A percentile compares a stretch with the other conserved stretches of the same genome.
These are phyloP conservation scores for Colletotrichum brevisporum DNA, from an alignment of 2,329 filamentous ascomycete species.

Conservation along the genomic window DNA sequence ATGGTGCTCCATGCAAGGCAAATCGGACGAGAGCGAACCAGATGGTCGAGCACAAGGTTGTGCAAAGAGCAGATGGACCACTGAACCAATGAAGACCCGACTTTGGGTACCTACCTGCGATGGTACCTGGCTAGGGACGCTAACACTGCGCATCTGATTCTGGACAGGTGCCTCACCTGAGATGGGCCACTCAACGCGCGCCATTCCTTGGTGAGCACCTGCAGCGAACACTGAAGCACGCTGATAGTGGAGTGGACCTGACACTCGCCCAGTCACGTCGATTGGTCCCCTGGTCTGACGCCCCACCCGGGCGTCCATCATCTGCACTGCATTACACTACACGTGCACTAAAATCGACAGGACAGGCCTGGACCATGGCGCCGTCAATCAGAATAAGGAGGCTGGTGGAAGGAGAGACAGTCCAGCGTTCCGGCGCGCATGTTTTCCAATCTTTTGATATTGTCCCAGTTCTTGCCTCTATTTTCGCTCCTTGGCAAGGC, in stretches of 20 bases:
- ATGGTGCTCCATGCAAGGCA: conserved; percentile 27
- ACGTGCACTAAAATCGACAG: conserved; percentile 26
- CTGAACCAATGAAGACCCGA: conserved; percentile 7
- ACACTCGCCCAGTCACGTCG: conserved; percentile 16
- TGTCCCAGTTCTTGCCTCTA: conserved; percentile 2
- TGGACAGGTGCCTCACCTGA: neutral
- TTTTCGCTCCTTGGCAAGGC: neutral
- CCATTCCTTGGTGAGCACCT: conserved; percentile 9
- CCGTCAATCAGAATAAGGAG: conserved; percentile 30
- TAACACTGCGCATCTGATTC: conserved; percentile 21
- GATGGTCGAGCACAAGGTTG: conserved; percentile 4
- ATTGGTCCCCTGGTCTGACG: conserved; percentile 10
- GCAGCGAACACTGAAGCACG: conserved; percentile 12
- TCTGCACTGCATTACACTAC: conserved; percentile 33
- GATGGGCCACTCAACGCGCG: conserved; percentile 28
- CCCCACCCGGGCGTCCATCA: conserved; percentile 27
- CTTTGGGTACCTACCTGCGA: neutral
- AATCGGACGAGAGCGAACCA: conserved; percentile 21
- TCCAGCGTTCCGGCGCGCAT: neutral
- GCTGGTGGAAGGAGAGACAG: conserved; percentile 23
- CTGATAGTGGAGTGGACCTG: conserved; percentile 9
- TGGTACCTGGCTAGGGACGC: conserved; percentile 10
- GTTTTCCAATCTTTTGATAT: neutral
- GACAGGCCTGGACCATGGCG: conserved; percentile 20
- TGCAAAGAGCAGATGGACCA: conserved; percentile 5